phyloP scores from a whole-genome alignment of 1,284 basidiomycete genomes.

The Bjerkandera adusta region DNA sequence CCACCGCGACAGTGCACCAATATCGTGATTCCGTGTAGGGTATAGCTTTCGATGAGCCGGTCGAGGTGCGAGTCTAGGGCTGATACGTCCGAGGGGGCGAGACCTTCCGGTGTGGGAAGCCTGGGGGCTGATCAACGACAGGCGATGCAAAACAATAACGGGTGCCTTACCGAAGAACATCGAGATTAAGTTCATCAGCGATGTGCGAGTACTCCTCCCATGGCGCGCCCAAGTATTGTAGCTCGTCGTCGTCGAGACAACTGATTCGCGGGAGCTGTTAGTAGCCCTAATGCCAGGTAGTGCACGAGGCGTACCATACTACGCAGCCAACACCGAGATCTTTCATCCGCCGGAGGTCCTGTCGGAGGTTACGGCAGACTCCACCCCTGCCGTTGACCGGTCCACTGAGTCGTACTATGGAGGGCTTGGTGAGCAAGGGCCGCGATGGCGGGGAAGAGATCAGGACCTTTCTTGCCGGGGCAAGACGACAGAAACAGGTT shows the following conservation, averaged over 20 bases:
- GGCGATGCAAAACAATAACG: background rate
- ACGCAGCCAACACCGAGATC: constrained; percentile 77
- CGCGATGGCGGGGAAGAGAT: background rate
- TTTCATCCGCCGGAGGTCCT: constrained; percentile 79
- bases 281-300: background rate
- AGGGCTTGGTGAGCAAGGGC: constrained; percentile 5
- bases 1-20: constrained; percentile 95
- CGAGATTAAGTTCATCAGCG: constrained; percentile 66
- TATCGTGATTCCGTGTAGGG: constrained; percentile 71
- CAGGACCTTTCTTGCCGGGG: constrained; percentile 88
- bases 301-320: constrained; percentile 60
- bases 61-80: constrained; percentile 73
- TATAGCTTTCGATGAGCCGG: constrained; percentile 71
- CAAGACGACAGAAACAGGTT: constrained; percentile 91
- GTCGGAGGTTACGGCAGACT: constrained; percentile 80
- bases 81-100: constrained; percentile 69
- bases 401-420: constrained; percentile 76
- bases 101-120: constrained; percentile 90
- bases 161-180: constrained; percentile 58
- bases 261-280: constrained; percentile 34
- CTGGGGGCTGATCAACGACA: constrained; percentile 26
- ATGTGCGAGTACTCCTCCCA: constrained; percentile 75
- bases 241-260: constrained; percentile 83
- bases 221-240: constrained; percentile 81
- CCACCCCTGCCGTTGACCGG: constrained; percentile 80